Base-by-base conservation (phyloP, 768 basidiomycete species). In the Grammothele lineata region DNA sequence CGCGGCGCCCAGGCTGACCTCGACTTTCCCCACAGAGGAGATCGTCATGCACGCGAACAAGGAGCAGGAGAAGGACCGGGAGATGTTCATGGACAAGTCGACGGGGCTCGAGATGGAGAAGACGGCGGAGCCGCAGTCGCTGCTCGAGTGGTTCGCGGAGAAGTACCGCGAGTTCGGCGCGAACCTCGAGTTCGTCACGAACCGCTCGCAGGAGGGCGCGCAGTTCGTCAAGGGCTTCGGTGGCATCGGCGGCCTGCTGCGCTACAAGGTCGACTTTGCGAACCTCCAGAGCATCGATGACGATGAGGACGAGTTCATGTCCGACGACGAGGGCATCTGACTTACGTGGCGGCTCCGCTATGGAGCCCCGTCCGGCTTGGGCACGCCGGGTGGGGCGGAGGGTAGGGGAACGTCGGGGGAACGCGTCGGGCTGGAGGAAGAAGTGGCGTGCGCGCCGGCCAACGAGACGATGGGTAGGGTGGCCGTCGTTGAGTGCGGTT, bases 141-240 rank as follows among this genome's bases (percentile, higher is more conserved):
- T 98, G 9, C 81, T 99, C 50, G 96, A 99, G 66, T 98, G 96
- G 96, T 92, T 98, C 65, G 86, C 96, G 37, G 96, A 98, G 65
- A 92, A 94, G 64, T 99, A 98, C 76, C 93, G 91, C 66, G 92
- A 95, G 34, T 98, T 97, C 62, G 96, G 95, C 52, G 91, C 95
- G 42, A 85, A 85, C 57, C 83, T 97, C 51, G 92, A 94, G 71
- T 97, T 98, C 63, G 84, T 98, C 36, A 95, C 94, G 54, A 93
- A 97, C 70, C 82, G 86, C 43, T 94, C 92, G 7, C 95, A 97
- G 65, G 95, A 99, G 65, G 95, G 95, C 25, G 89, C 91, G 26
- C 94, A 97, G 65, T 98, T 96, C 72, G 92, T 95, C 59, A 95
- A 94, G 66, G 95, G 95, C 34, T 98, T 99, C 59, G 95, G 95